phyloP scores from a whole-genome alignment of 352 stramenopile genomes.

The Phytophthora tentaculata region DNA sequence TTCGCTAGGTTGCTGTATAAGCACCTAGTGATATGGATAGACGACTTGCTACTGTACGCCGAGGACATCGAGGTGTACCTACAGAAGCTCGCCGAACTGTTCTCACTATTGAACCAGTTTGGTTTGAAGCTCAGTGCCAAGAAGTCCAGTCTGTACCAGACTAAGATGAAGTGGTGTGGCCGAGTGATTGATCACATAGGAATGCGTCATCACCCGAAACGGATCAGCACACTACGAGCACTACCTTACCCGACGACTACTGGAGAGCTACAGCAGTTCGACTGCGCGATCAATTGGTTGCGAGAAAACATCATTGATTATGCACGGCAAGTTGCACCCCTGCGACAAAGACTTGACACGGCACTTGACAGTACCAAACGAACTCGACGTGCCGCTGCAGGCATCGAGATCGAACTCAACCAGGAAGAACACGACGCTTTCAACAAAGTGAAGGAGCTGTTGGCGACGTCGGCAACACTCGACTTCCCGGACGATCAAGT shows the following conservation, averaged over 20 bases:
- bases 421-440: too few relatives aligned
- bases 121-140: constrained; percentile 8
- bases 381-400: too few relatives aligned
- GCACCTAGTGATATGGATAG: constrained; percentile 7
- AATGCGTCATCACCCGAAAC: too few relatives aligned
- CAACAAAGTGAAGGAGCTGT: too few relatives aligned
- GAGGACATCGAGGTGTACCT: too few relatives aligned
- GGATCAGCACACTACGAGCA: neutral
- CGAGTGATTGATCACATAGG: neutral
- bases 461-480: too few relatives aligned
- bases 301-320: neutral
- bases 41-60: constrained; percentile 17
- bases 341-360: neutral
- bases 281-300: constrained; percentile 4
- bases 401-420: too few relatives aligned
- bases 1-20: constrained; percentile 12
- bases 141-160: constrained; percentile 1
- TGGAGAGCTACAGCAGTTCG: neutral
- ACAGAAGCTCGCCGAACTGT: constrained; percentile 24
- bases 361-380: neutral
- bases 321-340: neutral
- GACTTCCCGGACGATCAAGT: too few relatives aligned
- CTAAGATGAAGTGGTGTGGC: constrained; percentile 3
- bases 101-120: constrained; percentile 11
- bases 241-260: neutral